Percentiles rank a stretch among this genome's conserved stretches.
Evolutionary conservation across 2,329 filamentous ascomycete genomes (phyloP).

Genomic region (Dactylellina cionopaga): DNA sequence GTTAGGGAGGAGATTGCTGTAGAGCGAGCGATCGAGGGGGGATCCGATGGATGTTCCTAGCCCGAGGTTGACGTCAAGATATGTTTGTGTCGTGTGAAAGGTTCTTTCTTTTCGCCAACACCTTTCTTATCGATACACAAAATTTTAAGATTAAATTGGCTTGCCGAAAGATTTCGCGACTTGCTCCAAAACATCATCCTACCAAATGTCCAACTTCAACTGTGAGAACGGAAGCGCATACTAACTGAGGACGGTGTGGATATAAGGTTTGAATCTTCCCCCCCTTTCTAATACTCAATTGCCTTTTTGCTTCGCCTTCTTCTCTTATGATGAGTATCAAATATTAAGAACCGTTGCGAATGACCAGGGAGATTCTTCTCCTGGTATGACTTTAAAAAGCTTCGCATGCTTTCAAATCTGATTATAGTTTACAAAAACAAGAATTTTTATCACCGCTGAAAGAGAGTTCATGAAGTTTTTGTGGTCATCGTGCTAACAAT

Average conservation of each 20-base stretch:
- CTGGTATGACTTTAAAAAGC: conserved; percentile 50
- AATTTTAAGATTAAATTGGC: conserved; percentile 14
- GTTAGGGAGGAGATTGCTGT: conserved; percentile 9
- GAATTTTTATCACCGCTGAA: no score
- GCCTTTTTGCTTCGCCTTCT: background rate
- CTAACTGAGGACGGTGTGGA: conserved; percentile 8
- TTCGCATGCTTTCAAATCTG: conserved; percentile 62
- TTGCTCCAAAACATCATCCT: conserved; percentile 2
- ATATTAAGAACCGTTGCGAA: conserved; percentile 75
- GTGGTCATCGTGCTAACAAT: conserved; percentile 3
- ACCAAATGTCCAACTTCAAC: background rate
- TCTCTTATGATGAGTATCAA: conserved; percentile 62
- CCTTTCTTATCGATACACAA: conserved; percentile 42
- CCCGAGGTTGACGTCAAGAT: conserved; percentile 2
- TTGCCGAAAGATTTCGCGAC: conserved; percentile 10
- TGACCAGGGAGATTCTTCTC: conserved; percentile 63
- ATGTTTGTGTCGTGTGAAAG: conserved; percentile 22
- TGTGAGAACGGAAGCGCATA: background rate
- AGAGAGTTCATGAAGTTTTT: background rate
- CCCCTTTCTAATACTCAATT: background rate
- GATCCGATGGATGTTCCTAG: conserved; percentile 16
- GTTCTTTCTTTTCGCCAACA: conserved; percentile 17
- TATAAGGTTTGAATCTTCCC: conserved; percentile 14
- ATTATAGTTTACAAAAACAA: conserved; percentile 51
- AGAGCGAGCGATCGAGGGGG: background rate